These are phyloP conservation scores for Ogataea henricii DNA, from an alignment of 805 yeast species.

Conservation along the genomic window DNA sequence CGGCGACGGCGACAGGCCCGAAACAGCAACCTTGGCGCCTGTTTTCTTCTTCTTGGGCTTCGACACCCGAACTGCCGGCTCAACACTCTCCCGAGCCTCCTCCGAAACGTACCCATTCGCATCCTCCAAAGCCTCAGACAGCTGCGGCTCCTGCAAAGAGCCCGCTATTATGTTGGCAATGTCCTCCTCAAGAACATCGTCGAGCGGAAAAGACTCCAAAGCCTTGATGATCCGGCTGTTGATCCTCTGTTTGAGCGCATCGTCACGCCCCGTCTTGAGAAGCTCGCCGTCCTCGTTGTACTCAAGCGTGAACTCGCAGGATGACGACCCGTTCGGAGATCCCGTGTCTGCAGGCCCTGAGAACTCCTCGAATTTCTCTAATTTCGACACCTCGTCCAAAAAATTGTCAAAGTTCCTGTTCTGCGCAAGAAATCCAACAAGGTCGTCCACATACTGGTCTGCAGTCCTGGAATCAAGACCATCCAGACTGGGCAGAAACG, in stretches of 20 bases:
- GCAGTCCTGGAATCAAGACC: conserved; percentile 13
- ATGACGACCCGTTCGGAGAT: conserved; percentile 2
- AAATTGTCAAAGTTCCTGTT: conserved; percentile 29
- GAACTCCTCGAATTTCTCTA: conserved; percentile 20
- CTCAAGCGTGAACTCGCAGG: conserved; percentile 27
- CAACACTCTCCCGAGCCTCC: neutral
- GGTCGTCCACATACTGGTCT: conserved; percentile 27
- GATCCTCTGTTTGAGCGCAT: conserved; percentile 20
- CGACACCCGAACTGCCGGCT: neutral
- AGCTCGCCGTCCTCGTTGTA: conserved; percentile 27
- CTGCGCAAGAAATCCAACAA: conserved; percentile 25
- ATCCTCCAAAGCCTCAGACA: neutral
- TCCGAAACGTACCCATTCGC: neutral
- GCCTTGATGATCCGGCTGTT: conserved; percentile 28
- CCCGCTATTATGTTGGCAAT: conserved; percentile 23
- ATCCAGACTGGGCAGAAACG: neutral
- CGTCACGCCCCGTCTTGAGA: conserved; percentile 19
- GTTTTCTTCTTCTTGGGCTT: conserved; percentile 13
- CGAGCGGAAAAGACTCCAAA: conserved; percentile 26
- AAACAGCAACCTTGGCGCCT: conserved; percentile 12
- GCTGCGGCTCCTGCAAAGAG: conserved; percentile 14
- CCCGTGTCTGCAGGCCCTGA: neutral
- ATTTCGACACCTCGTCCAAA: conserved; percentile 23
- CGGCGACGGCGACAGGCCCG: no score
- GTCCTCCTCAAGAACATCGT: conserved; percentile 21